Evolutionary conservation across 2,329 filamentous ascomycete genomes (phyloP), one percentile per base, ranked within the genome.

Genomic region (Talaromyces pinophilus): DNA sequence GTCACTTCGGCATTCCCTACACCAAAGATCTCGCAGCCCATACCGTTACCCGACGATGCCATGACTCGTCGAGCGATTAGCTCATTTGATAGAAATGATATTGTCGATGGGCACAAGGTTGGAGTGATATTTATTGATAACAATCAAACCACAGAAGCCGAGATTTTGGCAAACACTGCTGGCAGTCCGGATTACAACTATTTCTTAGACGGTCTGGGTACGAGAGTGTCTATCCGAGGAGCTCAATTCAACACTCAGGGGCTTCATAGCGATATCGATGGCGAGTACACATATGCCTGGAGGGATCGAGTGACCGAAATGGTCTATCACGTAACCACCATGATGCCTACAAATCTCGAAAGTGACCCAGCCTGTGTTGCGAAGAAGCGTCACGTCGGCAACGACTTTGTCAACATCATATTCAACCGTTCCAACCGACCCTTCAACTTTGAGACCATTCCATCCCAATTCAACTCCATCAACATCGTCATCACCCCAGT

Each of bases 341-440:
- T 98, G 84, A 99, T 99, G 95, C 95, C 95, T 0, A 97, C 92
- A 10, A 87, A 96, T 74, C 82, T 90, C 15, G 88, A 92, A 63
- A 85, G 87, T 35, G 93, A 97, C 72, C 87, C 90, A 10, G 85
- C 87, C 68, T 92, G 90, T 74, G 88, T 90, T 68, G 85, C 88
- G 76, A 99, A 99, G 82, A 99, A 99, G 79, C 86, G 89, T 2
- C 96, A 98, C 74, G 95, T 98, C 68, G 95, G 95, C 66, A 99
- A 99, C 75, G 95, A 98, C 78, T 96, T 92, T 77, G 95, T 99
- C 75, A 98, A 97, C 76, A 96, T 99, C 71, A 90, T 99, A 66
- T 99, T 96, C 84, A 99, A 99, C 77, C 92, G 96, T 73, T 97
- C 93, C 1, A 94, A 95, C n/a, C 78, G 89, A 59, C 90, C 91